These are phyloP conservation scores for Penicillium crustosum DNA, from an alignment of 2,329 filamentous ascomycete genomes.

Conservation along the genomic window DNA sequence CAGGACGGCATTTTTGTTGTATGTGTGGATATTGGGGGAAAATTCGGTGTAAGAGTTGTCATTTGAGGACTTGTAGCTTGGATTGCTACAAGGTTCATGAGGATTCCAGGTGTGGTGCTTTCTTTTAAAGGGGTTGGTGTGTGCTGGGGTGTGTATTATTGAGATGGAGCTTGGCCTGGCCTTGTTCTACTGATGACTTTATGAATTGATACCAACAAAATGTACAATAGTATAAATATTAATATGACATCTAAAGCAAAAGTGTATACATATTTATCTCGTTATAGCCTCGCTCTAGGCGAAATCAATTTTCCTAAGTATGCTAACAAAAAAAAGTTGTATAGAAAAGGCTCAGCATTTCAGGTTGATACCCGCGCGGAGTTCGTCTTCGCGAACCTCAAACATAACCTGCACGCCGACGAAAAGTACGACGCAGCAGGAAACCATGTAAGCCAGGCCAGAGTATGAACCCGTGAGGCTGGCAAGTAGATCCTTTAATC, in stretches of 20 bases:
- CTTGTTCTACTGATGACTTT: slow-evolving; percentile 15
- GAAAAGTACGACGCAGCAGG: slow-evolving; percentile 73
- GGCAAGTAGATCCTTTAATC: slow-evolving; percentile 71
- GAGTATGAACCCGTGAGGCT: slow-evolving; percentile 75
- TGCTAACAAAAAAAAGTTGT: neutral
- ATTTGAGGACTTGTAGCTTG: slow-evolving; percentile 48
- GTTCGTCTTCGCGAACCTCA: slow-evolving; percentile 83
- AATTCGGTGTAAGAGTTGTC: slow-evolving; percentile 50
- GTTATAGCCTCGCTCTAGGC: neutral
- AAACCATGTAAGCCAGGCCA: slow-evolving; percentile 71
- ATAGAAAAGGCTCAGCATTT: slow-evolving; percentile 62
- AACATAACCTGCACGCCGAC: slow-evolving; percentile 93
- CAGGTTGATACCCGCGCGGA: slow-evolving; percentile 74
- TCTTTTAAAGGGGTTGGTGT: slow-evolving; percentile 29
- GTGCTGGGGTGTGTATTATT: slow-evolving; percentile 13
- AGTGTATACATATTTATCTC: neutral
- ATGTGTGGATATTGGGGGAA: slow-evolving; percentile 54
- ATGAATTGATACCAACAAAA: slow-evolving; percentile 19
- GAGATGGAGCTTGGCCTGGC: neutral
- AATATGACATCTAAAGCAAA: neutral
- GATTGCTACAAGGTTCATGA: slow-evolving; percentile 51
- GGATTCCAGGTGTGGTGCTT: slow-evolving; percentile 47
- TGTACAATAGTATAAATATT: slow-evolving; percentile 16
- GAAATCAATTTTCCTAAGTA: neutral
- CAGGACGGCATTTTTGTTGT: slow-evolving; percentile 46